Base-by-base conservation (phyloP, 495 filamentous ascomycete species). In the Cairneyella variabilis region DNA sequence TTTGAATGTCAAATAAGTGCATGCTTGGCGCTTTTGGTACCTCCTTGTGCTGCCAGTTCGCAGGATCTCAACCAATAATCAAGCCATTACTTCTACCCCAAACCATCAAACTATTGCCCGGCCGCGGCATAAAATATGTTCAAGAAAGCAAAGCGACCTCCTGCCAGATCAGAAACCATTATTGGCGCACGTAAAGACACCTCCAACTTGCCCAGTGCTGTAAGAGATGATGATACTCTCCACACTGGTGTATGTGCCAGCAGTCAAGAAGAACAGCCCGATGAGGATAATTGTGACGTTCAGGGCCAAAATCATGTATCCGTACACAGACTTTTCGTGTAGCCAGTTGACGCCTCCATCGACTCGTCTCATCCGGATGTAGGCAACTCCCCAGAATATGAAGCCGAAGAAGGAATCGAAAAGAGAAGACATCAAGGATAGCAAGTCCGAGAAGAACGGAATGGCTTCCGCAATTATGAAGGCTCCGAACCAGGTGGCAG, bases 341-440 rank as follows among this genome's bases (percentile, higher is more conserved):
- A 80, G 76, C 48, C 86, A 84, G 0, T 68, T 66, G 2, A 80
- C 71, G 2, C 84, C 80, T 55, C 86, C 75, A 51, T 92, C 88
- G 0, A 76, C 84, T 37, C 69, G 65, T 14, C 89, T 75, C 90
- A 95, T 91, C 26, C 88, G 82, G 56, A 93, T 76, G 64, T 93
- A 95, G 1, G 90, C 90, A 3, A 88, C 79, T 25, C 89, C 90
- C 90, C 90, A 95, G 76, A 93, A 95, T 61, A 95, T 92, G 71
- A 92, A 95, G 16, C 90, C 90, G 55, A 95, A 95, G 72, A 93
- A 95, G 21, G 86, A 90, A 67, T 95, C 90, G 60, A 95, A 95
- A 12, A 95, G 78, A 16, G 88, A 88, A 57, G 88, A 91, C 88
- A 95, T 91, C 47, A 95, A 78, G 7, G 84, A 85, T 9, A 92